A percentile compares a stretch with the other conserved stretches of the same genome.
Evolutionary conservation across 192 early-diverging fungal species (phyloP).

Genomic region (Coemansia sp.): DNA sequence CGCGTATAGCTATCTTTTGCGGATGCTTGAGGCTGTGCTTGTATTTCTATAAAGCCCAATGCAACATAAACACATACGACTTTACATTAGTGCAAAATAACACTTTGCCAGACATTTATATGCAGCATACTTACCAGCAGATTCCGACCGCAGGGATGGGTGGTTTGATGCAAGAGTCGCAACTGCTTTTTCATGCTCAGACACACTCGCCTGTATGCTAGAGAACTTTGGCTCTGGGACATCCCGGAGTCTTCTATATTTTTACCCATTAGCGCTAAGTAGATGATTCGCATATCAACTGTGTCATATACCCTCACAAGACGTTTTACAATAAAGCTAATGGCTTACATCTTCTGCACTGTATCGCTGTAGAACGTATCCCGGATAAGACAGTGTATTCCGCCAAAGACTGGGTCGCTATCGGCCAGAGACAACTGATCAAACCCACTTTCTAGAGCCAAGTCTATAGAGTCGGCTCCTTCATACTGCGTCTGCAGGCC

Average conservation of each 20-base stretch:
- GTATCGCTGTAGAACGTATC: slow-evolving; percentile 27
- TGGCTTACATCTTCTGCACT: slow-evolving; percentile 34
- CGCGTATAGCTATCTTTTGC: slow-evolving; percentile 14
- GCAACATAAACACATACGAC: no score
- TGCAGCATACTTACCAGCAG: slow-evolving; percentile 11
- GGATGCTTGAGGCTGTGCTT: neutral
- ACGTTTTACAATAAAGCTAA: neutral
- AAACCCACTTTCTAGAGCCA: slow-evolving; percentile 28
- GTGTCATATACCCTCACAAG: neutral
- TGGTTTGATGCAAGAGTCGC: slow-evolving; percentile 18
- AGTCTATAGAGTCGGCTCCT: slow-evolving; percentile 11
- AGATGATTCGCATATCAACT: no score
- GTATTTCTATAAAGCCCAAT: neutral
- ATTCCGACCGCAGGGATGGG: neutral
- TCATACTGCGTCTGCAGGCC: slow-evolving; percentile 28
- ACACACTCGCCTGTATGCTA: neutral
- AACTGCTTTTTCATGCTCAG: neutral
- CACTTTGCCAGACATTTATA: neutral
- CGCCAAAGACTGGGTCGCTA: slow-evolving; percentile 1
- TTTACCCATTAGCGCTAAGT: no score
- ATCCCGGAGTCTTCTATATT: slow-evolving; percentile 10
- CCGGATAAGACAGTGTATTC: slow-evolving; percentile 19
- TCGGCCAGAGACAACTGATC: slow-evolving; percentile 18
- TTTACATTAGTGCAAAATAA: neutral
- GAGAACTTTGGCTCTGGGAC: neutral